Conservation (phyloP, 805 yeast genomes). For the Hanseniaspora guilliermondii region DNA sequence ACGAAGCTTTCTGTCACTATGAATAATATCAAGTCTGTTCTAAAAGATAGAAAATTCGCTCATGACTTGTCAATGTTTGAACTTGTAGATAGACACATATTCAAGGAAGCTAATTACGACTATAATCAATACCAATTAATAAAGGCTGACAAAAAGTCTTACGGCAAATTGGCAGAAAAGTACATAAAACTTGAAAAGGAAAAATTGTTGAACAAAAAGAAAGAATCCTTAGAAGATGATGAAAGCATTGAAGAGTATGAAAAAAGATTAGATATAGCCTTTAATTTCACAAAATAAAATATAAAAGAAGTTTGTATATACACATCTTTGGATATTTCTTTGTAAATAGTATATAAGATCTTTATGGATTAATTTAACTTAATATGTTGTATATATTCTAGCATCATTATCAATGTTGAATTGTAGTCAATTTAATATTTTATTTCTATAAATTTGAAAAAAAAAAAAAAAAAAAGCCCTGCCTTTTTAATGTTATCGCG, state of each 20-base stretch:
- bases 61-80: constrained; percentile 28
- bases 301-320: too few species aligned
- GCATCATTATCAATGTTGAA: too few species aligned
- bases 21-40: constrained; percentile 74
- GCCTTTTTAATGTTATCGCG: too few species aligned
- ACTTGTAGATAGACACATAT: constrained; percentile 3
- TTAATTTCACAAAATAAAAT: neutral
- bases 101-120: constrained; percentile 2
- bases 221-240: neutral
- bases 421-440: too few species aligned
- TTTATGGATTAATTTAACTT: too few species aligned
- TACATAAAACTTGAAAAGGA: neutral
- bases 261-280: neutral
- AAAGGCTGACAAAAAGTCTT: neutral
- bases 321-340: too few species aligned
- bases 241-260: neutral
- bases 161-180: neutral
- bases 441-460: too few species aligned
- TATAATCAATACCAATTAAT: neutral
- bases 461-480: too few species aligned
- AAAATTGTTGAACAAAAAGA: neutral
- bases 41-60: constrained; percentile 72
- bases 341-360: too few species aligned
- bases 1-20: constrained; percentile 46
- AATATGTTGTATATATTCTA: too few species aligned